A percentile compares a stretch with the other conserved stretches of the same genome.
phyloP scores from a whole-genome alignment of 129 eudicot species.

The Arctium minus region DNA sequence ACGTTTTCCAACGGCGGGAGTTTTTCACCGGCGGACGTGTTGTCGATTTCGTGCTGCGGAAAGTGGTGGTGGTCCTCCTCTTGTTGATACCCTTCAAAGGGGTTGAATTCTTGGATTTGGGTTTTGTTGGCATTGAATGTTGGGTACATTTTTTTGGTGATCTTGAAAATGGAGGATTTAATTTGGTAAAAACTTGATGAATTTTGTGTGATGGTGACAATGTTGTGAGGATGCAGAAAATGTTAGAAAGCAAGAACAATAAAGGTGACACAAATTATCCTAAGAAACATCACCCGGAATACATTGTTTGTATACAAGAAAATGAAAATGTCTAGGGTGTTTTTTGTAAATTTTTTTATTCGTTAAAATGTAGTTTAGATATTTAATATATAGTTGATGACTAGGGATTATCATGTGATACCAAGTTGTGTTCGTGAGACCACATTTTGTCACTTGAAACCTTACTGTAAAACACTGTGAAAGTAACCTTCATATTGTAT shows the following conservation, averaged over 20 bases:
- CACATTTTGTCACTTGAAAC: too few species aligned
- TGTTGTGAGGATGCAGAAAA: background rate
- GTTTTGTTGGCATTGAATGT: background rate
- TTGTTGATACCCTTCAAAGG: background rate
- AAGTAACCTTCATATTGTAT: too few species aligned
- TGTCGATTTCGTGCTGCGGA: background rate
- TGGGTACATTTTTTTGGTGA: constrained; percentile 4
- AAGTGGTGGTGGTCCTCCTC: background rate
- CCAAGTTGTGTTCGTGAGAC: too few species aligned
- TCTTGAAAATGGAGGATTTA: background rate
- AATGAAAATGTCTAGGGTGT: background rate
- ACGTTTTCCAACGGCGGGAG: constrained; percentile 17
- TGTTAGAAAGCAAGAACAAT: background rate
- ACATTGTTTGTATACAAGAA: constrained; percentile 2
- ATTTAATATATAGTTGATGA: too few species aligned
- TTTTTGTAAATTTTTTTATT: background rate
- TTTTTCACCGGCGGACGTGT: background rate
- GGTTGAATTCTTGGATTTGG: background rate
- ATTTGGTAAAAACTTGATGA: background rate
- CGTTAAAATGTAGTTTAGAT: too few species aligned
- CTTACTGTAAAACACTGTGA: too few species aligned
- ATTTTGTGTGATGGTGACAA: background rate
- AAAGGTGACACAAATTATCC: background rate
- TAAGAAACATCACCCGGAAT: background rate
- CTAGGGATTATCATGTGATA: too few species aligned